Evolutionary conservation across 768 basidiomycete species (phyloP).

Genomic region (Collybia sp.): DNA sequence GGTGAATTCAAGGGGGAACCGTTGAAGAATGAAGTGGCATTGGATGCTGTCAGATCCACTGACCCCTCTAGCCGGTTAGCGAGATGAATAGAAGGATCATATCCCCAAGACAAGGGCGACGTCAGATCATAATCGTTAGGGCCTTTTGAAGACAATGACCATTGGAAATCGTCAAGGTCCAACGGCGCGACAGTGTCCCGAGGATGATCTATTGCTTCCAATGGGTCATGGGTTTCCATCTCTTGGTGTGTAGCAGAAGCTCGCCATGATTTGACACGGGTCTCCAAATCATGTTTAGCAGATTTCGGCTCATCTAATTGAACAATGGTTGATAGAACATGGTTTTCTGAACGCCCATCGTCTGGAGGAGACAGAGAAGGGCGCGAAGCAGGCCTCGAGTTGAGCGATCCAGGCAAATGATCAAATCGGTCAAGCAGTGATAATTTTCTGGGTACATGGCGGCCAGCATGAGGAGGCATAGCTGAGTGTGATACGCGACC

Average conservation of each 20-base stretch:
- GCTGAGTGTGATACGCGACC: slow-evolving; percentile 22
- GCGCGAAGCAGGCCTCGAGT: slow-evolving; percentile 20
- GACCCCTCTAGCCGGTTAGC: slow-evolving; percentile 52
- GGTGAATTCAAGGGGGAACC: slow-evolving; percentile 48
- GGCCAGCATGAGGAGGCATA: slow-evolving; percentile 24
- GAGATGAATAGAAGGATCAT: slow-evolving; percentile 50
- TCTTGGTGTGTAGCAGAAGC: slow-evolving; percentile 48
- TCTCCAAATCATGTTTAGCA: slow-evolving; percentile 48
- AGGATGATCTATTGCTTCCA: slow-evolving; percentile 33
- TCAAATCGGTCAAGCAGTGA: slow-evolving; percentile 69
- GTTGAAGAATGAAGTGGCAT: slow-evolving; percentile 41
- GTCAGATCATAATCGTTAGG: slow-evolving; percentile 42
- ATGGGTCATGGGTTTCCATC: slow-evolving; percentile 42
- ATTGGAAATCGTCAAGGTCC: slow-evolving; percentile 61
- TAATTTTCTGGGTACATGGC: slow-evolving; percentile 61
- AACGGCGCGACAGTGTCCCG: slow-evolving; percentile 29
- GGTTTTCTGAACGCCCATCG: slow-evolving; percentile 17
- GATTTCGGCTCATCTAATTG: slow-evolving; percentile 57
- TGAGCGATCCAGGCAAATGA: slow-evolving; percentile 29
- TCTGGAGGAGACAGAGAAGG: slow-evolving; percentile 23
- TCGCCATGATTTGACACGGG: slow-evolving; percentile 64
- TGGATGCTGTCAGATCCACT: slow-evolving; percentile 48
- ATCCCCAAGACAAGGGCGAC: slow-evolving; percentile 31
- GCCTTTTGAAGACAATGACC: slow-evolving; percentile 69
- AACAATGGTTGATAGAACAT: slow-evolving; percentile 51